Evolutionary conservation across 192 early-diverging fungal genomes (phyloP).

Genomic region (Spizellomyces sp.): DNA sequence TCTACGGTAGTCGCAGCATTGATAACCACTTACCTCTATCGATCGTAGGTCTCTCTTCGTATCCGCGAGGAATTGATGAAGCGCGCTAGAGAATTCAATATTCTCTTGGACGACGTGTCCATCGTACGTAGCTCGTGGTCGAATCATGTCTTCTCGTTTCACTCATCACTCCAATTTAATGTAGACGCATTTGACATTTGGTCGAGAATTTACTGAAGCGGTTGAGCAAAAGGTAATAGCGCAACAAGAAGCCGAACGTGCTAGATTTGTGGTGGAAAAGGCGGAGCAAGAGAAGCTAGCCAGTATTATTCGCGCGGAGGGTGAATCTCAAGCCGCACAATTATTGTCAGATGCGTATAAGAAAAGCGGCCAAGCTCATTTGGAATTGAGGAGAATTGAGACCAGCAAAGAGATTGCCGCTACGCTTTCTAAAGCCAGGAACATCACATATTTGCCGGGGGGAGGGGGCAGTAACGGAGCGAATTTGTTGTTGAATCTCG

Average conservation of each 20-base stretch:
- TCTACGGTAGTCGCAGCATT: neutral
- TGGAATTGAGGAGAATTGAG: constrained; percentile 97
- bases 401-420: constrained; percentile 95
- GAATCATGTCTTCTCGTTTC: too few species aligned
- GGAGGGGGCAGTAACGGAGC: constrained; percentile 37
- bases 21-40: neutral
- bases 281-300: constrained; percentile 99
- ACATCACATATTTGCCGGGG: constrained; percentile 89
- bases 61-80: constrained; percentile 92
- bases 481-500: constrained; percentile 78
- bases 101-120: constrained; percentile 96
- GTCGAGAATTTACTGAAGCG: constrained; percentile 97
- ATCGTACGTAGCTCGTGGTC: constrained; percentile 63
- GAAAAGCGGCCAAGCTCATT: constrained; percentile 89
- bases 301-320: constrained; percentile 95
- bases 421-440: constrained; percentile 77
- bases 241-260: constrained; percentile 99
- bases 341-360: constrained; percentile 85
- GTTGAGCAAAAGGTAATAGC: constrained; percentile 99
- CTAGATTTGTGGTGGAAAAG: constrained; percentile 96
- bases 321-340: constrained; percentile 94
- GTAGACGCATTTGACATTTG: constrained; percentile 97
- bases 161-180: neutral
- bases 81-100: constrained; percentile 93
- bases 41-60: constrained; percentile 72